Evolutionary conservation across 768 basidiomycete species (phyloP), one percentile per base, ranked within the genome.

Genomic region (Hemileccinum rubropunctum): DNA sequence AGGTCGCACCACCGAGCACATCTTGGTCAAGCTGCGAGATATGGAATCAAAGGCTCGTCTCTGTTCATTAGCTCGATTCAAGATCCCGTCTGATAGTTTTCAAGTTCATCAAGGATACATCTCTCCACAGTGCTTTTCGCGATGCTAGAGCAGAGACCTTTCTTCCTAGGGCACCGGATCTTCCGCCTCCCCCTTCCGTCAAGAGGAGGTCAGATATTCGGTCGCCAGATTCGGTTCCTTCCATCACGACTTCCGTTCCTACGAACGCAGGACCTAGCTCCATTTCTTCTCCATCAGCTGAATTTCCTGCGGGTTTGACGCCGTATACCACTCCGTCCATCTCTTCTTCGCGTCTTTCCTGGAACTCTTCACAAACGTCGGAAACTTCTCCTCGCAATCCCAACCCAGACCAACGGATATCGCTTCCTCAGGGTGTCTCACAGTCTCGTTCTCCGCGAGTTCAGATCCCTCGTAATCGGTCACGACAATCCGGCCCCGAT

Each of bases 91-190:
- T 55, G 26, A 53, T 39, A 3, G 11, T 42, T 41, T 5, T 5
- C 34, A 47, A 68, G 68, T 68, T 68, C 50, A 65, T 70, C 53
- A 60, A 46, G 43, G 67, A 68, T 44, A 17, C n/a, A 5, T 54
- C 56, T 35, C 40, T 68, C 0, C 66, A 68, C 35, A 32, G 37
- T 27, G 67, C 68, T n/a, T 68, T 68, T 21, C 67, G 68, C 20
- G 64, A 70, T 37, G 67, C 67, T 13, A 66, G 67, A 50, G 67
- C 67, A 26, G 45, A 50, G 36, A 68, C 67, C 0, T 60, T 12
- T 34, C 52, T 68, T 3, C 67, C 67, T 6, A 58, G 58, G 17
- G 45, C 68, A 2, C 60, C 47, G 0, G 58, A 60, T 46, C 48
- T 68, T 12, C 66, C 64, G 0, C 64, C 59, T n/a, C 67, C 62